Percentiles rank a stretch among this genome's conserved stretches.
phyloP scores from a whole-genome alignment of 257 asterid species.

The Fraxinus excelsior region DNA sequence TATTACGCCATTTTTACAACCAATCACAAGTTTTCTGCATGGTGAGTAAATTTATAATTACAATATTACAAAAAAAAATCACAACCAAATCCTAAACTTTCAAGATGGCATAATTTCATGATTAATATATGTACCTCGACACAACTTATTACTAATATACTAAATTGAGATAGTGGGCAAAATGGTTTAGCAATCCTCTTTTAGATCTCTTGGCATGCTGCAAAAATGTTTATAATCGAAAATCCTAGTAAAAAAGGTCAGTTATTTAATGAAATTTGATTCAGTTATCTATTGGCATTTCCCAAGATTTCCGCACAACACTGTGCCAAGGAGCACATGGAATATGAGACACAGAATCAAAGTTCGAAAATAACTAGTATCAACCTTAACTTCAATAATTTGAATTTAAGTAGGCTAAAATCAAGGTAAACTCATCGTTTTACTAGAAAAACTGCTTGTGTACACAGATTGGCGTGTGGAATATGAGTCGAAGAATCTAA shows the following conservation, averaged over 20 bases:
- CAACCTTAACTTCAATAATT: conserved; percentile 3
- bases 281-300: neutral
- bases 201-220: neutral
- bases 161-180: neutral
- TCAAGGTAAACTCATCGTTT: neutral
- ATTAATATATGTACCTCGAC: neutral
- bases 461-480: neutral
- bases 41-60: neutral
- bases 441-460: neutral
- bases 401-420: conserved; percentile 13
- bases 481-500: neutral
- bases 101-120: neutral
- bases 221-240: neutral
- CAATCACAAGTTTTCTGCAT: neutral
- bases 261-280: neutral
- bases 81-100: neutral
- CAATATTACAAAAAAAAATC: neutral
- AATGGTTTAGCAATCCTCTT: neutral
- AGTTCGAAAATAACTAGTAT: conserved; percentile 9
- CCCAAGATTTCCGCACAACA: neutral
- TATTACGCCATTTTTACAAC: neutral
- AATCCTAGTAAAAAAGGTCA: neutral
- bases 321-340: neutral
- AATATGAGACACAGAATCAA: neutral
- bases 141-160: neutral